Conservation (phyloP, 441 rosid species). For the Erysimum cheiri region DNA sequence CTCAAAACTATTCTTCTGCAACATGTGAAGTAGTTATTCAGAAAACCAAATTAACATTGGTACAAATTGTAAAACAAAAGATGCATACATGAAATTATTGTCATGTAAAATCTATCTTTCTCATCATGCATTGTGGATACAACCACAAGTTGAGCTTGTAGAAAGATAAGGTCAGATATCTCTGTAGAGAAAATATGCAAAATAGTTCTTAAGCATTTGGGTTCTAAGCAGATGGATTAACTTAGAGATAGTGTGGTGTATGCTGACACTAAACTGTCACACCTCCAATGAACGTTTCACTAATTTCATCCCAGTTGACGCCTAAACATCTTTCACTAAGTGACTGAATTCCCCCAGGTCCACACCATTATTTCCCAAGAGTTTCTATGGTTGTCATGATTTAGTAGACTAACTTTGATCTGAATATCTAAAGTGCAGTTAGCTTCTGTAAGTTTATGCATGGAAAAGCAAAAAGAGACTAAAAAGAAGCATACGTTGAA, state of each 20-base stretch:
- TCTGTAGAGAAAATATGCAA: not conserved
- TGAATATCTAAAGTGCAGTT: slow-evolving; percentile 10
- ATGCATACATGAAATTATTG: slow-evolving; percentile 27
- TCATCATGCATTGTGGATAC: not conserved
- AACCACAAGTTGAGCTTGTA: slow-evolving; percentile 7
- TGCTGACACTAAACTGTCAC: not conserved
- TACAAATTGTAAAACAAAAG: slow-evolving; percentile 28
- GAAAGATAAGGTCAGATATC: slow-evolving; percentile 7
- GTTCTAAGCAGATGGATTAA: slow-evolving; percentile 3
- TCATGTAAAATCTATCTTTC: slow-evolving; percentile 1
- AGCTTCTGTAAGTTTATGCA: slow-evolving; percentile 15
- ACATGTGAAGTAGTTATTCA: slow-evolving; percentile 7
- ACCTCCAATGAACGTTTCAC: slow-evolving; percentile 2
- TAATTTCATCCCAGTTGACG: not conserved
- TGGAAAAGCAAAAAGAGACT: slow-evolving; percentile 25
- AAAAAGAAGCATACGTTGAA: slow-evolving; percentile 71
- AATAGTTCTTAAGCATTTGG: not conserved
- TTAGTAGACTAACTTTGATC: not conserved
- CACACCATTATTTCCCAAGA: not conserved
- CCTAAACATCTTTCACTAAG: not conserved
- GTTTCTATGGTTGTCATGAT: not conserved
- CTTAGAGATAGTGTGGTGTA: not conserved
- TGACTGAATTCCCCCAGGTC: not conserved
- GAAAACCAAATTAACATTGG: slow-evolving; percentile 18
- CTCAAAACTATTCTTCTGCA: slow-evolving; percentile 98